Conservation (phyloP, 164 flowering plant species). For the Cinnamomum micranthum region DNA sequence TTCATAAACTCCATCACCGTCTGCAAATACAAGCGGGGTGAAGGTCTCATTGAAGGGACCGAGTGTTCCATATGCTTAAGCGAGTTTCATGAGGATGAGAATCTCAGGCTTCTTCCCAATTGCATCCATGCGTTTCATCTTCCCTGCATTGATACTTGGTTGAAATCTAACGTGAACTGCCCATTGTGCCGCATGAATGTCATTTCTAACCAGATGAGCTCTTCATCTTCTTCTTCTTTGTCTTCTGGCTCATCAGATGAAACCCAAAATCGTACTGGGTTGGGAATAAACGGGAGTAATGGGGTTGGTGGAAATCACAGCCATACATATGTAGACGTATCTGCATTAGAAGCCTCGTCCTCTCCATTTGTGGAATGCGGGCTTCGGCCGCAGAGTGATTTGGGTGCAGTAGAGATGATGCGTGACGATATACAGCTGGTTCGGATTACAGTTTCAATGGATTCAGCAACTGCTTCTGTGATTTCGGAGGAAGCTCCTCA, state of each 20-base stretch:
- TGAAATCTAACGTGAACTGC: conserved; percentile 38
- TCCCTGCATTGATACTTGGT: conserved; percentile 62
- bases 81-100: conserved; percentile 39
- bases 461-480: conserved; percentile 29
- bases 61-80: conserved; percentile 67
- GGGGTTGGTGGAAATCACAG: not conserved
- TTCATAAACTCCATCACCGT: not conserved
- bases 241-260: not conserved
- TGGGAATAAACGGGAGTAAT: not conserved
- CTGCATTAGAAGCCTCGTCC: not conserved
- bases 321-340: not conserved
- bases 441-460: conserved; percentile 55
- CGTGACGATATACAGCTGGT: conserved; percentile 23
- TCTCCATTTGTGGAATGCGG: conserved; percentile 1
- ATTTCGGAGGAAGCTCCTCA: conserved; percentile 19
- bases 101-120: conserved; percentile 43
- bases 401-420: conserved; percentile 8
- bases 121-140: conserved; percentile 62
- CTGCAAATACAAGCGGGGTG: not conserved
- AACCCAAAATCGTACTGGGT: not conserved
- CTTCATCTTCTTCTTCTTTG: not conserved
- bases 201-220: not conserved
- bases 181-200: conserved; percentile 59
- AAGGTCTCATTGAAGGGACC: not conserved
- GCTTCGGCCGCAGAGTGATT: conserved; percentile 27